Conservation (phyloP, 345 rosid genomes). For the Syzygium aqueum region DNA sequence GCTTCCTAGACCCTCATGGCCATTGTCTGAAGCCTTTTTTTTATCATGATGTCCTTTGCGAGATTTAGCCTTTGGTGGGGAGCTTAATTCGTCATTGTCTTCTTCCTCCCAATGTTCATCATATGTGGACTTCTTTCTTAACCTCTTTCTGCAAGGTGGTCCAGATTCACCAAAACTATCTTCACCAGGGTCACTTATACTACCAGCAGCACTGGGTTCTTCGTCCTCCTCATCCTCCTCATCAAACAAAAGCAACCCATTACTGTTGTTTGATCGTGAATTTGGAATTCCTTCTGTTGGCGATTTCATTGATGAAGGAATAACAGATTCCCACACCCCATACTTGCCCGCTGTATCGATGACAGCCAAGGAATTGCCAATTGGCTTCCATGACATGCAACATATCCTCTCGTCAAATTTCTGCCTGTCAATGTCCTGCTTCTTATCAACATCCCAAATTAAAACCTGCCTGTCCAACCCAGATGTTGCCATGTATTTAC, state of each 20-base stretch:
- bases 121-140: constrained; percentile 37
- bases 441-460: constrained; percentile 82
- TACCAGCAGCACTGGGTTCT: constrained; percentile 44
- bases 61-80: constrained; percentile 25
- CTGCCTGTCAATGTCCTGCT: constrained; percentile 81
- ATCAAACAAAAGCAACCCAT: constrained; percentile 62
- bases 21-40: constrained; percentile 32
- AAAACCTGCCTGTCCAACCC: constrained; percentile 79
- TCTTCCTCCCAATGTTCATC: constrained; percentile 46
- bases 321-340: constrained; percentile 85
- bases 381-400: constrained; percentile 92
- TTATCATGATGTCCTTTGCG: constrained; percentile 20
- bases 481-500: constrained; percentile 88
- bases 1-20: constrained; percentile 26
- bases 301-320: constrained; percentile 87
- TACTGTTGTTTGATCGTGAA: constrained; percentile 46
- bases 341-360: constrained; percentile 72
- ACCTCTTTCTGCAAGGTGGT: constrained; percentile 56
- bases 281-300: constrained; percentile 72
- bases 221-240: constrained; percentile 53
- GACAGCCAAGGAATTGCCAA: constrained; percentile 75
- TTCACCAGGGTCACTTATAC: constrained; percentile 58
- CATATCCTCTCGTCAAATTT: constrained; percentile 67
- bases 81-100: constrained; percentile 25
- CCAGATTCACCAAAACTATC: constrained; percentile 55